These are phyloP conservation scores for Leersia perrieri DNA, from an alignment of 176 grass and related monocot genomes.

Conservation along the genomic window DNA sequence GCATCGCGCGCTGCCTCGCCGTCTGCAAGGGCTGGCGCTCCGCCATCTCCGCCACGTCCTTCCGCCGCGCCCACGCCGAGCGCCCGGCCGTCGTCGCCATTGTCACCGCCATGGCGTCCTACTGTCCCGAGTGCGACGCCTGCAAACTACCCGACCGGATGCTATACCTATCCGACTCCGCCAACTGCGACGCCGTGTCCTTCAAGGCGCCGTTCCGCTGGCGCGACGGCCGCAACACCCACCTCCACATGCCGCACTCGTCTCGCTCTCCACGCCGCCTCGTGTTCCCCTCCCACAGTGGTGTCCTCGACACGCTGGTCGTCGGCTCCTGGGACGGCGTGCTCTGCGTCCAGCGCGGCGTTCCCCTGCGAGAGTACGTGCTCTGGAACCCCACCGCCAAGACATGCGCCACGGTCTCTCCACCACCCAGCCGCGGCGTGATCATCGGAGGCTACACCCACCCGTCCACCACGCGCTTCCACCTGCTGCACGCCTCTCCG, in stretches of 20 bases:
- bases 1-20: neutral
- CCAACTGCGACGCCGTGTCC: too few species aligned
- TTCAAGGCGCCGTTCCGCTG: too few species aligned
- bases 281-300: neutral
- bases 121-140: too few species aligned
- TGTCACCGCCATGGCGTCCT: neutral
- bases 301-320: neutral
- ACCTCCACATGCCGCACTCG: too few species aligned
- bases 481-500: neutral
- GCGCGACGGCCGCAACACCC: too few species aligned
- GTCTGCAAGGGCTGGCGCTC: slow-evolving; percentile 1
- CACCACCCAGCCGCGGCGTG: neutral
- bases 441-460: slow-evolving; percentile 14
- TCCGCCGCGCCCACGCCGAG: neutral
- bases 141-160: too few species aligned
- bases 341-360: neutral
- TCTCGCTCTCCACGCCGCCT: neutral
- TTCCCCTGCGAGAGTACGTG: neutral
- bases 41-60: neutral
- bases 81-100: neutral
- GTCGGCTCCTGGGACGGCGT: neutral
- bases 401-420: neutral
- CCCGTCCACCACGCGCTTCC: neutral
- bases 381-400: neutral
- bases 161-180: too few species aligned